Evolutionary conservation across 108 stramenopile genomes (phyloP).

Genomic region (Pseudonitzschia multistriata): DNA sequence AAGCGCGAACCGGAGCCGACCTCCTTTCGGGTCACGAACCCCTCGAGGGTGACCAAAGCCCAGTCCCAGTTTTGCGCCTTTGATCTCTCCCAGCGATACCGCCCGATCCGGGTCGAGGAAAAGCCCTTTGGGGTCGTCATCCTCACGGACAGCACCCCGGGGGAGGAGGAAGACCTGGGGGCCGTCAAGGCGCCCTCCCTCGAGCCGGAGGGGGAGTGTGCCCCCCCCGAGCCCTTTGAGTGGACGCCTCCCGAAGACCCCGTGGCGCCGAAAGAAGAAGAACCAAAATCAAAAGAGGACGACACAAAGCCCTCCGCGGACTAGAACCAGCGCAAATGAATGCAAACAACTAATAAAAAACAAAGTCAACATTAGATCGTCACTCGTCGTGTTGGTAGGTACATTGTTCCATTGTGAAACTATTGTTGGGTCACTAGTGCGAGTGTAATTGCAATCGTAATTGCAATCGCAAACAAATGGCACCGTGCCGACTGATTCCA

Average conservation of each 20-base stretch:
- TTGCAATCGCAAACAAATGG: no score
- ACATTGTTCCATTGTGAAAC: no score
- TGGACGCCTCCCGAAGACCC: conserved; percentile 66
- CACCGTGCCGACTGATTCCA: no score
- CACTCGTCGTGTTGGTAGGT: background rate
- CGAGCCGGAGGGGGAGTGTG: conserved; percentile 83
- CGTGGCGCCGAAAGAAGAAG: conserved; percentile 7
- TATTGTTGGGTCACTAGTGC: no score
- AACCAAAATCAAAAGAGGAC: conserved; percentile 1
- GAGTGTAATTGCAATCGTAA: no score
- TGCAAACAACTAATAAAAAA: background rate
- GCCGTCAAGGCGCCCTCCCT: conserved; percentile 74
- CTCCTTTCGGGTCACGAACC: conserved; percentile 73
- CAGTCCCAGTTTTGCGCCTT: conserved; percentile 74
- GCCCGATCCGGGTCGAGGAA: conserved; percentile 75
- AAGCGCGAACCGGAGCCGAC: conserved; percentile 84
- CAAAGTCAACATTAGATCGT: background rate
- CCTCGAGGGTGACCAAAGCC: conserved; percentile 77
- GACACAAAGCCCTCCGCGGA: background rate
- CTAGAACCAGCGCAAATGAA: background rate
- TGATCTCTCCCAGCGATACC: conserved; percentile 80
- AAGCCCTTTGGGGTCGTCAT: conserved; percentile 83
- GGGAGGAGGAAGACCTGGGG: conserved; percentile 83
- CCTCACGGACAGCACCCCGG: conserved; percentile 82
- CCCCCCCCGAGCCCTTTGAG: conserved; percentile 85